Percentiles rank a stretch among this genome's conserved stretches.
phyloP scores from a whole-genome alignment of 1,284 basidiomycete species.

The Ganoderma sp. region DNA sequence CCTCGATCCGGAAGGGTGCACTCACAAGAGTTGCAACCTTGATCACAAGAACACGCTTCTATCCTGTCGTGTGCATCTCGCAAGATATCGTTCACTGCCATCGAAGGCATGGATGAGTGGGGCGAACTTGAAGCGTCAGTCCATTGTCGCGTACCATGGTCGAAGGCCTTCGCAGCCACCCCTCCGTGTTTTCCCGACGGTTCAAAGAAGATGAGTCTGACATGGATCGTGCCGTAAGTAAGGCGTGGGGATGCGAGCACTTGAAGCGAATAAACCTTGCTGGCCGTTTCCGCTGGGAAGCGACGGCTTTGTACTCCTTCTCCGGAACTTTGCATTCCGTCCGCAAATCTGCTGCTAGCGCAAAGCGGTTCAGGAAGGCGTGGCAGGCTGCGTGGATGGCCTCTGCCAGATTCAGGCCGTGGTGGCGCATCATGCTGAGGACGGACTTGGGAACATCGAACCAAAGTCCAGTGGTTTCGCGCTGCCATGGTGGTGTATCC shows the following conservation, averaged over 20 bases:
- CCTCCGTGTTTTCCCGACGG: conserved; percentile 73
- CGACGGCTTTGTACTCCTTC: conserved; percentile 73
- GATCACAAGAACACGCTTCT: conserved; percentile 70
- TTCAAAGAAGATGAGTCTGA: conserved; percentile 86
- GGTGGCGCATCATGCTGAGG: conserved; percentile 59
- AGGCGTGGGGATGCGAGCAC: neutral
- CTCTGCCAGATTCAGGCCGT: conserved; percentile 70
- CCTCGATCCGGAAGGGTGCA: conserved; percentile 16
- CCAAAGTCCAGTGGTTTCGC: conserved; percentile 84
- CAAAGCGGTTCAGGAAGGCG: conserved; percentile 82
- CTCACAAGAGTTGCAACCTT: conserved; percentile 80
- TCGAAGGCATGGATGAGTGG: neutral
- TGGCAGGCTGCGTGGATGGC: conserved; percentile 89
- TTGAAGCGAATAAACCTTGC: conserved; percentile 58
- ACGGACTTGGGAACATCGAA: conserved; percentile 74
- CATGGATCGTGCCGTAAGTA: neutral
- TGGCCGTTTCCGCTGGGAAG: conserved; percentile 74
- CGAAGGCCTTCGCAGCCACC: conserved; percentile 81
- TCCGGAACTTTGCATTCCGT: conserved; percentile 87
- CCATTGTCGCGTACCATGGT: conserved; percentile 63
- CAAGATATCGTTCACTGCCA: conserved; percentile 62
- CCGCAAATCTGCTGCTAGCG: conserved; percentile 72
- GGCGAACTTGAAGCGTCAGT: neutral
- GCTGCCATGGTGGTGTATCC: conserved; percentile 80
- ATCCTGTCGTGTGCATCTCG: conserved; percentile 67